phyloP scores from a whole-genome alignment of 2,329 filamentous ascomycete genomes.

The Penicillium sp. region DNA sequence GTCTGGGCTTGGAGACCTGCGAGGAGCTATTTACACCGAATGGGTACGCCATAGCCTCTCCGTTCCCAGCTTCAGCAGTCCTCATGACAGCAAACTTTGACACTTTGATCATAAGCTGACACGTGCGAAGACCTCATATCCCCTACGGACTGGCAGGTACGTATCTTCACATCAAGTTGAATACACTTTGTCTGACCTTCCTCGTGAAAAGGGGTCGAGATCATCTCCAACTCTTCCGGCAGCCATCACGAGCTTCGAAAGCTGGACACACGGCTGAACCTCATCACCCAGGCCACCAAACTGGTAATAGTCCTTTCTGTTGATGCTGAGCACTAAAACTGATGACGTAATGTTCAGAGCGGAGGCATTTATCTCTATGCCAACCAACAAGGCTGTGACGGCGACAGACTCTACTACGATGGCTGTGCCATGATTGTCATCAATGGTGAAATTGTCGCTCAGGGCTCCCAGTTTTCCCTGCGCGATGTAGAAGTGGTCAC shows the following conservation, averaged over 20 bases:
- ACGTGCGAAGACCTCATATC: slow-evolving; percentile 53
- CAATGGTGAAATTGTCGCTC: slow-evolving; percentile 64
- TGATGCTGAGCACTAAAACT: neutral
- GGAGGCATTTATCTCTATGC: slow-evolving; percentile 60
- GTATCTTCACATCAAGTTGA: neutral
- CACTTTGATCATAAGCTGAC: neutral
- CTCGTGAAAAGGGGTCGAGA: slow-evolving; percentile 63
- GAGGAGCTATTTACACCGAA: slow-evolving; percentile 67
- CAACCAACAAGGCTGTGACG: slow-evolving; percentile 63
- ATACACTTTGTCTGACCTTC: neutral
- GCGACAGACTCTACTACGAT: slow-evolving; percentile 65
- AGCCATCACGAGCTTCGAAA: slow-evolving; percentile 70
- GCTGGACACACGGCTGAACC: slow-evolving; percentile 62
- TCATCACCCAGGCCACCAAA: slow-evolving; percentile 67
- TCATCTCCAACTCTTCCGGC: slow-evolving; percentile 70
- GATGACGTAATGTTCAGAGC: slow-evolving; percentile 32
- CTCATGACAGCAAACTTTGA: neutral
- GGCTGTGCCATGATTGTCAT: slow-evolving; percentile 65
- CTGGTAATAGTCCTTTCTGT: slow-evolving; percentile 18
- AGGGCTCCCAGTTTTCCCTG: slow-evolving; percentile 67
- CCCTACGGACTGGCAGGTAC: slow-evolving; percentile 57
- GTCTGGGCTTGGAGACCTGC: slow-evolving; percentile 66
- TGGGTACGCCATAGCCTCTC: slow-evolving; percentile 22
- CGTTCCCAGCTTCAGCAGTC: too few relatives aligned
- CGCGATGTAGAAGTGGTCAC: slow-evolving; percentile 67